These are phyloP conservation scores for Amyloporia xantha DNA, from an alignment of 768 basidiomycete species.

Conservation along the genomic window DNA sequence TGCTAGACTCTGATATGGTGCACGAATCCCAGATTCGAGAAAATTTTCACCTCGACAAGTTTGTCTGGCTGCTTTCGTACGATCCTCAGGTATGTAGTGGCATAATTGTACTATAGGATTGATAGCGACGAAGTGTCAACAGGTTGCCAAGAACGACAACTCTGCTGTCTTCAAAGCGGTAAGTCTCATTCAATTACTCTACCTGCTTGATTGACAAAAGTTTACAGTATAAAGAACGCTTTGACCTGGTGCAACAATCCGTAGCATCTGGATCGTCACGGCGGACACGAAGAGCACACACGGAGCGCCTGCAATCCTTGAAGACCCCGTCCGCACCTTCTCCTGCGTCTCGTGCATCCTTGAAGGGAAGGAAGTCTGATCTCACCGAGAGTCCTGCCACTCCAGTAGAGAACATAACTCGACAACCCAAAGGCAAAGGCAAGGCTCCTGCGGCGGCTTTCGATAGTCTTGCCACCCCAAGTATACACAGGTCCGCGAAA, in stretches of 20 bases:
- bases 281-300: conserved; percentile 53
- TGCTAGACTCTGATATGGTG: too few species aligned
- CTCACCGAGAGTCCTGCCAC: conserved; percentile 18
- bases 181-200: conserved; percentile 17
- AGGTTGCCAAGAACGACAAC: conserved; percentile 71
- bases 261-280: conserved; percentile 43
- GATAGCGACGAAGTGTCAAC: neutral
- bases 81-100: conserved; percentile 58
- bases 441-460: conserved; percentile 15
- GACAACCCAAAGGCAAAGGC: conserved; percentile 26
- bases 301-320: conserved; percentile 44
- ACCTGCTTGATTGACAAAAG: neutral
- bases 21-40: conserved; percentile 84
- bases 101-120: neutral
- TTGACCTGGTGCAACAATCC: conserved; percentile 52
- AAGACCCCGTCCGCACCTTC: conserved; percentile 16
- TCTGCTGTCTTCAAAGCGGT: conserved; percentile 72
- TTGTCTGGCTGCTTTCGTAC: conserved; percentile 67
- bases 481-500: neutral
- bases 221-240: conserved; percentile 51
- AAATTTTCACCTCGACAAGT: conserved; percentile 83
- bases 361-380: neutral
- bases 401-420: too few species aligned
- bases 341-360: neutral
- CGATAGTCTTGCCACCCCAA: neutral